Percentiles rank a stretch among this genome's conserved stretches.
These are phyloP conservation scores for Wickerhamia fluorescens DNA, from an alignment of 805 yeast species.

Conservation along the genomic window DNA sequence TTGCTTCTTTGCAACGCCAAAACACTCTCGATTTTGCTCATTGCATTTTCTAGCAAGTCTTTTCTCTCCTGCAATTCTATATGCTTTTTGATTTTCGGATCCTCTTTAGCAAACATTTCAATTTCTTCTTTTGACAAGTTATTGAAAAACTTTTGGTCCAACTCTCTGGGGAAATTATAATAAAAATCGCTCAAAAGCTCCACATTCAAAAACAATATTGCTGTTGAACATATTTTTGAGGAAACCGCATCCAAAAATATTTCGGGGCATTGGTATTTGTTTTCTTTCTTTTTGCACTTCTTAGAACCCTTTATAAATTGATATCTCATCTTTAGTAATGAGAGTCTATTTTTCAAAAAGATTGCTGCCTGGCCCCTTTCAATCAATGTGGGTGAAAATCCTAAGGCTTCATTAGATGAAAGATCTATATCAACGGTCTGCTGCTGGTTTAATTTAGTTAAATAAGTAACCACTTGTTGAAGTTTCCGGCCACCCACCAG, in stretches of 20 bases:
- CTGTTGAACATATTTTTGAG: conserved; percentile 86
- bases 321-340: conserved; percentile 66
- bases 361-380: conserved; percentile 78
- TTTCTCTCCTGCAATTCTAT: conserved; percentile 91
- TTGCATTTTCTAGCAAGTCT: conserved; percentile 77
- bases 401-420: conserved; percentile 64
- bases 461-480: conserved; percentile 71
- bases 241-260: conserved; percentile 87
- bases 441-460: conserved; percentile 43
- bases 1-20: conserved; percentile 50
- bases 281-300: conserved; percentile 69
- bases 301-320: conserved; percentile 63
- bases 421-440: conserved; percentile 24
- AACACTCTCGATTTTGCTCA: conserved; percentile 80
- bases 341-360: conserved; percentile 67
- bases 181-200: conserved; percentile 92
- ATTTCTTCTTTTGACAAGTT: conserved; percentile 67
- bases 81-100: conserved; percentile 83
- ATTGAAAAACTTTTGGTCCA: conserved; percentile 66
- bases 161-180: conserved; percentile 90
- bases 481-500: conserved; percentile 81
- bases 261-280: conserved; percentile 91
- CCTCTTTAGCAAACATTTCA: conserved; percentile 88
- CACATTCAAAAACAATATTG: conserved; percentile 87
- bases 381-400: conserved; percentile 72